Base-by-base conservation (phyloP, 805 yeast genomes). In the Komagataella kurtzmanii region DNA sequence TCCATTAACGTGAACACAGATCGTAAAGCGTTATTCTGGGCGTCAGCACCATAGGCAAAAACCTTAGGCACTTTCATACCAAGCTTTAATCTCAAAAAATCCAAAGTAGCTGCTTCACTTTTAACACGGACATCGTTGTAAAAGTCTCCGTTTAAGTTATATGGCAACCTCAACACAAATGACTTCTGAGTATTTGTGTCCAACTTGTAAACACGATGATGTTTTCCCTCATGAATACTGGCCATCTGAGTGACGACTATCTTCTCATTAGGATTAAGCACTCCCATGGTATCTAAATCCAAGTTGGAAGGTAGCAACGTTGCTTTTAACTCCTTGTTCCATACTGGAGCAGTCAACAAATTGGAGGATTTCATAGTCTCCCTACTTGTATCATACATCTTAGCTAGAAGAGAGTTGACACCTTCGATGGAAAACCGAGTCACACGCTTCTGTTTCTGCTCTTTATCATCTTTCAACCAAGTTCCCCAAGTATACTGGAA, bases 401-500 rank as follows among this genome's bases (percentile, higher is more conserved):
- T 72, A 48, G 73, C 67, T 43, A 83, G 52, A n/a, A 81, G 67
- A 23, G 69, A 69, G 52, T 79, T 76, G 50, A 87, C 69, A 3
- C 97, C 98, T 61, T 81, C 82, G 50, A 93, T 74, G 2, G 93
- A 83, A 66, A 91, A 91, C 56, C 74, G 75, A 18, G 97, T 91
- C 52, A 76, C 77, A 67, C 99, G 80, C 58, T 79, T 80, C 14
- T 74, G 79, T 61, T 87, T 85, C 64, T 93, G 90, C 36, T 66
- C 67, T 52, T 73, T 75, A 63, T 93, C 96, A 62, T 91, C 79
- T 56, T 75, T 79, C 59, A 90, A 70, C 98, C 98, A 91, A 6
- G 96, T 77, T 49, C 99, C 99, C 95, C 98, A 91, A 2, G 93
- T 74, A 64, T 89, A 91, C 59, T 85, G 80, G 72, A 88, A 91